Evolutionary conservation across 352 stramenopile species (phyloP).

Genomic region (Pythium aristosporum): DNA sequence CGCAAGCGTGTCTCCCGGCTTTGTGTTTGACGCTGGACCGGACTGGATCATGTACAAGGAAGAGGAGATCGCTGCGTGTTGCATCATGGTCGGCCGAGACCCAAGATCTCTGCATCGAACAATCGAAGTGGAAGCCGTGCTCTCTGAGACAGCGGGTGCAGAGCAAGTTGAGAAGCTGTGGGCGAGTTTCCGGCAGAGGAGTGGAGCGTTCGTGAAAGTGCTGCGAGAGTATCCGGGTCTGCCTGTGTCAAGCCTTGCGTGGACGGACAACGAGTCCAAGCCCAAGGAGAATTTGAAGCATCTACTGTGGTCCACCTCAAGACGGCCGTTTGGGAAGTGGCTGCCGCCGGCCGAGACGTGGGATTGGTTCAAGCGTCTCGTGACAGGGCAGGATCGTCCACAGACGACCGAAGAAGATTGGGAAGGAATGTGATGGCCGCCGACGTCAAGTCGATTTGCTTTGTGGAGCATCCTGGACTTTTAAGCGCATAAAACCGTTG

Average conservation of each 20-base stretch:
- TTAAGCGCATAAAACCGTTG: too few relatives aligned
- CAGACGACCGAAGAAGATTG: too few relatives aligned
- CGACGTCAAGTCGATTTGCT: too few relatives aligned
- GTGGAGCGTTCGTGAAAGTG: neutral
- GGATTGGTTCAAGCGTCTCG: neutral
- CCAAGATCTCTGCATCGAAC: neutral
- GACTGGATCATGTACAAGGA: constrained; percentile 14
- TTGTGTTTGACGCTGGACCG: neutral
- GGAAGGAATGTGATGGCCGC: too few relatives aligned
- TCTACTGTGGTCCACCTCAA: neutral
- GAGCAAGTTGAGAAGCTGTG: neutral
- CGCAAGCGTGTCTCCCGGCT: constrained; percentile 3
- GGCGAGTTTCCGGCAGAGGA: neutral
- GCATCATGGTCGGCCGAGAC: constrained; percentile 5
- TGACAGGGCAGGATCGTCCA: neutral
- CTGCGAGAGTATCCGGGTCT: constrained; percentile 6
- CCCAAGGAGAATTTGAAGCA: neutral
- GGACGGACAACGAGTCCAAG: neutral
- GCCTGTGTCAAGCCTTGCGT: constrained; percentile 5
- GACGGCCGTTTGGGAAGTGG: neutral
- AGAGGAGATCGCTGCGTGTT: neutral
- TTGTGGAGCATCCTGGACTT: too few relatives aligned
- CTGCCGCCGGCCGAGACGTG: constrained; percentile 1
- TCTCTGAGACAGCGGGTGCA: neutral
- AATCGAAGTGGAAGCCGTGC: constrained; percentile 10